Evolutionary conservation across 345 rosid species (phyloP).

Genomic region (Tarenaya hassleriana): DNA sequence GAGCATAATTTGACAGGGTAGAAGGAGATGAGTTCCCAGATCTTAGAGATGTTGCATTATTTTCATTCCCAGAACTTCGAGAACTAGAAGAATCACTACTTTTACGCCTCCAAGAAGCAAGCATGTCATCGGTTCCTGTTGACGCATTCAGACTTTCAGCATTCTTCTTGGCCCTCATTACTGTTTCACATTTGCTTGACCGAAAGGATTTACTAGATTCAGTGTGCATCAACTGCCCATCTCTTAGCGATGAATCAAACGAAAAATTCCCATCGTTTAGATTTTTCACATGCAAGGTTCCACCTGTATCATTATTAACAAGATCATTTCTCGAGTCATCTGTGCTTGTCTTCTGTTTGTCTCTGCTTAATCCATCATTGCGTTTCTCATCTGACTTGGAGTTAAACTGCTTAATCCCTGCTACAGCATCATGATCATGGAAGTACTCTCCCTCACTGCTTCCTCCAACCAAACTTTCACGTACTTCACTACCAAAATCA

Average conservation of each 20-base stretch:
- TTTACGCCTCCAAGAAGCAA: conserved; percentile 54
- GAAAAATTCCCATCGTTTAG: conserved; percentile 52
- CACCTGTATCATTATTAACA: conserved; percentile 39
- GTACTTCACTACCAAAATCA: conserved; percentile 66
- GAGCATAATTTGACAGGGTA: conserved; percentile 47
- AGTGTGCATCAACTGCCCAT: conserved; percentile 38
- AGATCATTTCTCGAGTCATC: conserved; percentile 33
- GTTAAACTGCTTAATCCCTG: conserved; percentile 33
- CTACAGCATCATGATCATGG: conserved; percentile 44
- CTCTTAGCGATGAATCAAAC: conserved; percentile 48
- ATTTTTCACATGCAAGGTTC: conserved; percentile 31
- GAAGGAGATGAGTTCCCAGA: conserved; percentile 56
- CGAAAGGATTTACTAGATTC: conserved; percentile 47
- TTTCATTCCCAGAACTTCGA: conserved; percentile 55
- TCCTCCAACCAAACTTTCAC: conserved; percentile 71
- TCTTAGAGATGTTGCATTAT: conserved; percentile 38
- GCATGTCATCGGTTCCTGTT: conserved; percentile 45
- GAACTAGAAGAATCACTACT: conserved; percentile 53
- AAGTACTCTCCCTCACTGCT: conserved; percentile 83
- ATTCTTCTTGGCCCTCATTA: conserved; percentile 33
- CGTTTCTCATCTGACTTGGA: conserved; percentile 37
- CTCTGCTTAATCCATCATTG: conserved; percentile 32
- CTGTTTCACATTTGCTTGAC: conserved; percentile 44
- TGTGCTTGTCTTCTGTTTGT: conserved; percentile 34
- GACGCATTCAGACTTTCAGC: conserved; percentile 43